Conservation (phyloP, 202 grass and related monocot genomes). For the Panicum hallii region DNA sequence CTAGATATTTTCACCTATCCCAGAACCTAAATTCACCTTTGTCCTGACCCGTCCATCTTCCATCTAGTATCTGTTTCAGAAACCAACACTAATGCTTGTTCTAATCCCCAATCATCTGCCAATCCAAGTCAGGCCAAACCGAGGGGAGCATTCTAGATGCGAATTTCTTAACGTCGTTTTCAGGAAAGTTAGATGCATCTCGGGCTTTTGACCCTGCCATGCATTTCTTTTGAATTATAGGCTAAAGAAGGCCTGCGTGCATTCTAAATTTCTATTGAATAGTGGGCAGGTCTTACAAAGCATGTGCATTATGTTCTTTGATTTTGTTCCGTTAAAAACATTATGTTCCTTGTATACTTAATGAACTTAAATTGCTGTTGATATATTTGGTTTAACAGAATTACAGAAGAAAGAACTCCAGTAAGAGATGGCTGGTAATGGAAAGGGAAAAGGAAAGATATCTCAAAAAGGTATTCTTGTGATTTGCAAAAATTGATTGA, state of each 20-base stretch:
- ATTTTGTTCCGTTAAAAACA: no score
- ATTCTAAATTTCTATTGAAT: neutral
- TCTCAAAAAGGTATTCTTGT: no score
- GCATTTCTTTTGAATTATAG: neutral
- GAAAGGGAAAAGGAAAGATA: no score
- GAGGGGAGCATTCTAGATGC: neutral
- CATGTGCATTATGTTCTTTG: no score
- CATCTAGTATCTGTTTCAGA: neutral
- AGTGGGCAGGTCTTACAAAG: conserved; percentile 21
- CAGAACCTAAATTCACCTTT: conserved; percentile 19
- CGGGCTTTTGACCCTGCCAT: conserved; percentile 27
- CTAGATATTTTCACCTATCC: conserved; percentile 20
- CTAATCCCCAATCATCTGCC: conserved; percentile 19
- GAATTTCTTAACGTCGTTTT: conserved; percentile 18
- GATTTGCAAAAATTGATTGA: no score
- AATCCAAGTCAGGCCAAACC: conserved; percentile 30
- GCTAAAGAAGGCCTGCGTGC: neutral
- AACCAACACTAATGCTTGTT: neutral
- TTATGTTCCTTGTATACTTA: no score
- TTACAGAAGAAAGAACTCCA: no score
- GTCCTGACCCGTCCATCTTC: neutral
- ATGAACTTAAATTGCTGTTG: no score
- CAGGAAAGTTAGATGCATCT: neutral
- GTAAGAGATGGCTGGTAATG: no score
- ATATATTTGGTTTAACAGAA: no score